Percentiles rank a stretch among this genome's conserved stretches.
Evolutionary conservation across 1,284 basidiomycete species (phyloP).

Genomic region (Heterobasidion annosum): DNA sequence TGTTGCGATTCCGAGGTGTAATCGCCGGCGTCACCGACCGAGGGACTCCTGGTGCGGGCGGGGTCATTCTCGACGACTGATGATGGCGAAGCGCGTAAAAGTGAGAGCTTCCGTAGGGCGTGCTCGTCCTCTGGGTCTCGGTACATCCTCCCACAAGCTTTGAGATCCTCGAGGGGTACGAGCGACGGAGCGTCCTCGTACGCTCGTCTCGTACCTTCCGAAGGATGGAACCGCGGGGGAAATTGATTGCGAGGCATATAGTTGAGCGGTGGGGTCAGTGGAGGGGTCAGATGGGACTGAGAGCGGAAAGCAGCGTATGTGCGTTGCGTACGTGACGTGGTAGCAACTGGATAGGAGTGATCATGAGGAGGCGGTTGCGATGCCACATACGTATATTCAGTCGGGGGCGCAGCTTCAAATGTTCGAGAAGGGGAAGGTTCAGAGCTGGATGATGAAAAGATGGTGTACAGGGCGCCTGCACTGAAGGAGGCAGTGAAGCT

Average conservation of each 20-base stretch:
- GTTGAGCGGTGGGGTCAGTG: not conserved
- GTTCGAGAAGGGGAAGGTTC: constrained; percentile 2
- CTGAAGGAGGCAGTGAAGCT: constrained; percentile 5
- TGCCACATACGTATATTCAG: not conserved
- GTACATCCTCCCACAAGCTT: constrained; percentile 35
- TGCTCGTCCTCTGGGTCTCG: constrained; percentile 53
- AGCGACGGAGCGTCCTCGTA: constrained; percentile 17
- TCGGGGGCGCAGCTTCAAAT: not conserved
- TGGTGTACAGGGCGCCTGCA: constrained; percentile 12
- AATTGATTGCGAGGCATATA: not conserved
- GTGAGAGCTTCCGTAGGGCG: constrained; percentile 41
- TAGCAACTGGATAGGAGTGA: not conserved
- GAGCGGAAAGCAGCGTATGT: not conserved
- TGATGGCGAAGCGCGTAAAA: constrained; percentile 2
- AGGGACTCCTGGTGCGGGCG: not conserved
- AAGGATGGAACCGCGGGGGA: not conserved
- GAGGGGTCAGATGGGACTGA: not conserved
- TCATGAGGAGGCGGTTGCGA: not conserved
- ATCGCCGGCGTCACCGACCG: not conserved
- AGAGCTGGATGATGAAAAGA: constrained; percentile 11
- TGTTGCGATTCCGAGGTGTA: not conserved
- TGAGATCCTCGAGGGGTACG: constrained; percentile 53
- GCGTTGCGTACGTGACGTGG: not conserved
- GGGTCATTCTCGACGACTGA: not conserved
- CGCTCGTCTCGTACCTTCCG: not conserved